Conservation (phyloP, 2,329 filamentous ascomycete species). For the Raffaelea albimanens region DNA sequence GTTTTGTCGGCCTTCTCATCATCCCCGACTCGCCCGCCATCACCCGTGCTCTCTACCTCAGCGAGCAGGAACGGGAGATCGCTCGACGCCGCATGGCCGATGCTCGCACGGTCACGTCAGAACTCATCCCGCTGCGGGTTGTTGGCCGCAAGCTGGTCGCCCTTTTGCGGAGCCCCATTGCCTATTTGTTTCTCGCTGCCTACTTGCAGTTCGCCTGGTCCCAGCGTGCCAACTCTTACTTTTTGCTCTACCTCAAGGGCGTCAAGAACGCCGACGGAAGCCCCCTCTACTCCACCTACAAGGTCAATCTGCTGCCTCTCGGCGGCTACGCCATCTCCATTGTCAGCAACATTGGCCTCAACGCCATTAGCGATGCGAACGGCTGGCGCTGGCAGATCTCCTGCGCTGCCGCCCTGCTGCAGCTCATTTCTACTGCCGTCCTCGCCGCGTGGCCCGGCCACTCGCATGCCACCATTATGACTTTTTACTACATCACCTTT, state of each 20-base stretch:
- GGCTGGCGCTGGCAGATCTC: conserved; percentile 30
- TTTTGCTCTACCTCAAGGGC: neutral
- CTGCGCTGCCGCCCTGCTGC: conserved; percentile 18
- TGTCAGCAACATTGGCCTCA: conserved; percentile 23
- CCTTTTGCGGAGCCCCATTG: neutral
- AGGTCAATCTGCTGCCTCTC: conserved; percentile 17
- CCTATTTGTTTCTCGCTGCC: conserved; percentile 12
- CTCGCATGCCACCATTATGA: conserved; percentile 24
- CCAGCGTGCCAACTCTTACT: neutral
- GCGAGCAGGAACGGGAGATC: neutral
- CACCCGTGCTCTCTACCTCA: conserved; percentile 17
- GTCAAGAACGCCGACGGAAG: neutral
- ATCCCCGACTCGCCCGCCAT: conserved; percentile 24
- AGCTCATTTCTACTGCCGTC: conserved; percentile 17
- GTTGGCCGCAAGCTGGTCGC: neutral
- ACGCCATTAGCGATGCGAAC: conserved; percentile 26
- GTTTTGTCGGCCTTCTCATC: conserved; percentile 27
- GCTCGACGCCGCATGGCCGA: conserved; percentile 1
- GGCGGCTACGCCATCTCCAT: conserved; percentile 21
- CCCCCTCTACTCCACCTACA: conserved; percentile 14
- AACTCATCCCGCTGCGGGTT: neutral
- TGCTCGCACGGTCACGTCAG: neutral
- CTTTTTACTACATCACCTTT: conserved; percentile 27
- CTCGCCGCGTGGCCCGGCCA: conserved; percentile 22
- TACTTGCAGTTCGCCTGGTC: conserved; percentile 21